Evolutionary conservation across 345 rosid species (phyloP).

Genomic region (Euclidium syriacum): DNA sequence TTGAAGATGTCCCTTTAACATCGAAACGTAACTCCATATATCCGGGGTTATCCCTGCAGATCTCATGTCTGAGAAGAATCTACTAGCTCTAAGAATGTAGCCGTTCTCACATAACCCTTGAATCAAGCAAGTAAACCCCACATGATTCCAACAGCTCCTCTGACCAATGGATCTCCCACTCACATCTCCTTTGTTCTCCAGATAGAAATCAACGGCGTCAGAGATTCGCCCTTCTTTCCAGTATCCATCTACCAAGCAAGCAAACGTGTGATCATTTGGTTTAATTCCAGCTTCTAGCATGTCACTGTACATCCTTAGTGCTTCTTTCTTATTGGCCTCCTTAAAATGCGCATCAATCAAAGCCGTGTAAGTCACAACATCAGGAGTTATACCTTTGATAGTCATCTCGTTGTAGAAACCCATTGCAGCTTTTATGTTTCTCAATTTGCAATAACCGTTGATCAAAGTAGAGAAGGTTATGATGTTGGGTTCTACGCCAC

Average conservation of each 20-base stretch:
- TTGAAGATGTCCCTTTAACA: conserved; percentile 26
- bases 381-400: conserved; percentile 50
- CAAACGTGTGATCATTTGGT: conserved; percentile 53
- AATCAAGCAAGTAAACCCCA: conserved; percentile 35
- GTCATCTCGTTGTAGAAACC: conserved; percentile 58
- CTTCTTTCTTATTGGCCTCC: conserved; percentile 49
- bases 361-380: conserved; percentile 55
- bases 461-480: conserved; percentile 59
- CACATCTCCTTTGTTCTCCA: conserved; percentile 24
- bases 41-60: conserved; percentile 43
- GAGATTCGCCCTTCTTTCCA: conserved; percentile 51
- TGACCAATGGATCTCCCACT: neutral
- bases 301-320: conserved; percentile 41
- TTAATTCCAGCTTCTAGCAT: conserved; percentile 47
- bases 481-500: conserved; percentile 44
- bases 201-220: conserved; percentile 40
- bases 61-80: conserved; percentile 53
- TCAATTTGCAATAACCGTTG: conserved; percentile 50
- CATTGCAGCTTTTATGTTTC: conserved; percentile 54
- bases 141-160: conserved; percentile 16
- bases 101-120: conserved; percentile 57
- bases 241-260: conserved; percentile 57
- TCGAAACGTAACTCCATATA: conserved; percentile 19
- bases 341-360: conserved; percentile 65
- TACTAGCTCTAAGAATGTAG: conserved; percentile 45